These are phyloP conservation scores for Xylaria sp. DNA, from an alignment of 495 filamentous ascomycete species.

Conservation along the genomic window DNA sequence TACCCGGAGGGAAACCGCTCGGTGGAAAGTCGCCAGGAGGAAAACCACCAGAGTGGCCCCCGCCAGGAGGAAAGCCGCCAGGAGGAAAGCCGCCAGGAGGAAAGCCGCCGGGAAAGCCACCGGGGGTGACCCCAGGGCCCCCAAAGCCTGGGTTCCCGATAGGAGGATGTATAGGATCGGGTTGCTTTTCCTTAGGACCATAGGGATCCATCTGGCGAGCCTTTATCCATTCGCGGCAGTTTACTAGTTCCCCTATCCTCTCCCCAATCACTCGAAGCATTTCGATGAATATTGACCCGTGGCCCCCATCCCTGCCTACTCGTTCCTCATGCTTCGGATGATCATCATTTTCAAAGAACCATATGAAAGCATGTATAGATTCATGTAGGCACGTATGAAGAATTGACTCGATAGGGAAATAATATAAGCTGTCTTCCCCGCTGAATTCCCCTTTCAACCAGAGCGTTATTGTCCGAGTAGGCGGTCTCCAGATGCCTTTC, in stretches of 20 bases:
- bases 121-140: background rate
- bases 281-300: constrained; percentile 3
- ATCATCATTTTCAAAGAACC: background rate
- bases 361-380: background rate
- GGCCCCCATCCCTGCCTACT: background rate
- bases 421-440: background rate
- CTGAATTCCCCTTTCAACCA: background rate
- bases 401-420: background rate
- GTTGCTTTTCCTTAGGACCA: background rate
- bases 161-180: background rate
- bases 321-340: background rate
- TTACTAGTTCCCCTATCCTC: background rate
- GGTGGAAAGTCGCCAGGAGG: background rate
- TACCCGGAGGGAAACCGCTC: background rate
- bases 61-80: background rate
- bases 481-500: background rate
- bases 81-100: background rate
- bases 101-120: background rate
- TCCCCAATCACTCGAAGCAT: constrained; percentile 1
- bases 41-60: background rate
- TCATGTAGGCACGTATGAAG: background rate
- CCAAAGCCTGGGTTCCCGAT: background rate
- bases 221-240: background rate
- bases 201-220: background rate
- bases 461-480: background rate